These are phyloP conservation scores for Coix lacrymajobi DNA, from an alignment of 176 grass and related monocot species.

Conservation along the genomic window DNA sequence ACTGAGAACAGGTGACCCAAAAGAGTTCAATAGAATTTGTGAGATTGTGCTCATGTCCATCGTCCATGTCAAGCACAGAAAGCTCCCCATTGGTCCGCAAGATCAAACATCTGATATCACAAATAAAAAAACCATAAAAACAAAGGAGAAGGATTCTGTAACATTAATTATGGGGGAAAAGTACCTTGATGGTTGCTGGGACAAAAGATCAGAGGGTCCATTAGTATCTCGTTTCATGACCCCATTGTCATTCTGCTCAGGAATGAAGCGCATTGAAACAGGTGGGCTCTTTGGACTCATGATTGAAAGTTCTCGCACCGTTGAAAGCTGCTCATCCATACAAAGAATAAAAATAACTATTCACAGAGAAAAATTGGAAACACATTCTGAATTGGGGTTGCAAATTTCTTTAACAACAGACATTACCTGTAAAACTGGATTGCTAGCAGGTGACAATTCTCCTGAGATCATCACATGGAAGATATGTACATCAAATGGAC, in stretches of 20 bases:
- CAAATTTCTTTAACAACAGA: constrained; percentile 21
- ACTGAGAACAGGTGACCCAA: constrained; percentile 89
- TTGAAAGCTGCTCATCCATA: constrained; percentile 66
- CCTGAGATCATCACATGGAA: constrained; percentile 88
- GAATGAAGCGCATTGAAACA: constrained; percentile 93
- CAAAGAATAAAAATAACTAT: neutral
- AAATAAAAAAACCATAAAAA: constrained; percentile 39
- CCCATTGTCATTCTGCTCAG: constrained; percentile 48
- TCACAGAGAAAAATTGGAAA: constrained; percentile 8
- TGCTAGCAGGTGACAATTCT: constrained; percentile 71
- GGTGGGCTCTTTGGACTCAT: constrained; percentile 95
- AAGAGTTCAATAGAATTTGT: constrained; percentile 93
- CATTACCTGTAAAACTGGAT: constrained; percentile 85
- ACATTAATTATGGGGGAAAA: constrained; percentile 17
- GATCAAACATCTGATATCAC: constrained; percentile 80
- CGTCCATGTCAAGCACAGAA: constrained; percentile 92
- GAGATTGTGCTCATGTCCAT: constrained; percentile 82
- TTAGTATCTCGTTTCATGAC: constrained; percentile 31
- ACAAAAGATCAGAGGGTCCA: constrained; percentile 45
- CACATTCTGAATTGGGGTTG: neutral
- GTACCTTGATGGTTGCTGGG: constrained; percentile 89
- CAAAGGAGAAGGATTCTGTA: constrained; percentile 10
- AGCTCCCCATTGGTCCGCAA: constrained; percentile 93
- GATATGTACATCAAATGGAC: constrained; percentile 99
- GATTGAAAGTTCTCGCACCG: constrained; percentile 94